Conservation (phyloP, 495 filamentous ascomycete species). For the Penicillium canariense region DNA sequence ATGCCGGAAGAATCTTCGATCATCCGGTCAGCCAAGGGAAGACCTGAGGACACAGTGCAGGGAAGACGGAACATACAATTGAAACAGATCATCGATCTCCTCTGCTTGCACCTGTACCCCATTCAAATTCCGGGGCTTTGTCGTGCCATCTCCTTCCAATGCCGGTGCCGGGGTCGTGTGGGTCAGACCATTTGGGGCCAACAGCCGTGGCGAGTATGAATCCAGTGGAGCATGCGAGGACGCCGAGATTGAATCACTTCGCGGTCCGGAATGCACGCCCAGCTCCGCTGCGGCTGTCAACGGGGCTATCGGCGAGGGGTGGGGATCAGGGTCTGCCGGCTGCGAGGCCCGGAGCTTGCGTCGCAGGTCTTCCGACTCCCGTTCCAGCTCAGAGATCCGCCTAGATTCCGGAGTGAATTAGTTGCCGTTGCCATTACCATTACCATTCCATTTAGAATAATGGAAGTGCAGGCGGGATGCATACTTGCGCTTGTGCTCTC, state of each 20-base stretch:
- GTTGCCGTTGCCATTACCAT: background rate
- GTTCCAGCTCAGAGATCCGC: constrained; percentile 37
- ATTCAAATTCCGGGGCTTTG: constrained; percentile 30
- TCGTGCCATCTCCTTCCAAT: constrained; percentile 13
- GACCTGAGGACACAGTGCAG: background rate
- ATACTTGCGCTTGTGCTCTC: constrained; percentile 46
- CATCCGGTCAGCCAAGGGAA: background rate
- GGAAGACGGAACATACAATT: constrained; percentile 20
- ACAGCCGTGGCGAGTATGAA: constrained; percentile 18
- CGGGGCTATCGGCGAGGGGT: constrained; percentile 30
- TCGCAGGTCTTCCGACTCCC: constrained; percentile 39
- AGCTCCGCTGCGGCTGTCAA: constrained; percentile 34
- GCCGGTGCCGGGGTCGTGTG: constrained; percentile 7
- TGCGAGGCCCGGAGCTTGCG: constrained; percentile 30
- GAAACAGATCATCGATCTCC: constrained; percentile 42
- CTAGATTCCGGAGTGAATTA: constrained; percentile 12
- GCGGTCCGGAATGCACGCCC: constrained; percentile 7
- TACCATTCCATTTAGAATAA: background rate
- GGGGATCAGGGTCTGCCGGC: constrained; percentile 16
- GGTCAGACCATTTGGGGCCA: constrained; percentile 11
- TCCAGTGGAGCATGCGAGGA: constrained; percentile 15
- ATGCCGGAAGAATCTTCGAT: constrained; percentile 44
- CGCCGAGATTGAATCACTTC: constrained; percentile 1
- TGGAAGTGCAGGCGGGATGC: constrained; percentile 9
- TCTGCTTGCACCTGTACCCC: constrained; percentile 23